Percentiles rank a stretch among this genome's conserved stretches.
Evolutionary conservation across 352 stramenopile genomes (phyloP).

Genomic region (Peronospora belbahrii): DNA sequence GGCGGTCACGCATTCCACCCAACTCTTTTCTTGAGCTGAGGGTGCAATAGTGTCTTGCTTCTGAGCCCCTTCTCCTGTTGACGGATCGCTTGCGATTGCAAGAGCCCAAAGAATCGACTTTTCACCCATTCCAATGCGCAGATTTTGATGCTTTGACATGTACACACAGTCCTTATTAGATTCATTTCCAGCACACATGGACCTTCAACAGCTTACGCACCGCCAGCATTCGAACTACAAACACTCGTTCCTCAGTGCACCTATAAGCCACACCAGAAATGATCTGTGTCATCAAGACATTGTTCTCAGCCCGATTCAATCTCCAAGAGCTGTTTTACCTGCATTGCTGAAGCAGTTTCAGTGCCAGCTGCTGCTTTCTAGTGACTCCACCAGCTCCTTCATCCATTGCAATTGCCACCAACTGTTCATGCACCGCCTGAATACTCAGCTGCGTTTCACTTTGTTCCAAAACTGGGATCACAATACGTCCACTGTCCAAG

Average conservation of each 20-base stretch:
- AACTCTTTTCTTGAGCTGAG: slow-evolving; percentile 23
- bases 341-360: slow-evolving; percentile 49
- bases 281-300: neutral
- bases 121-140: slow-evolving; percentile 74
- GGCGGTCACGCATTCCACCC: slow-evolving; percentile 52
- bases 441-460: slow-evolving; percentile 28
- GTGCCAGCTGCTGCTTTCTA: slow-evolving; percentile 54
- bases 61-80: neutral
- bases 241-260: slow-evolving; percentile 49
- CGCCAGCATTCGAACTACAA: slow-evolving; percentile 64
- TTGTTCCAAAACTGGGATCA: slow-evolving; percentile 3
- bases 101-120: slow-evolving; percentile 72
- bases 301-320: neutral
- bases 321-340: slow-evolving; percentile 14
- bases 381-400: slow-evolving; percentile 44
- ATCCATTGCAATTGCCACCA: slow-evolving; percentile 50
- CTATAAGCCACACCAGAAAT: slow-evolving; percentile 11
- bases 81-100: slow-evolving; percentile 32
- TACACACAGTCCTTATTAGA: slow-evolving; percentile 4
- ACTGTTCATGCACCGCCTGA: slow-evolving; percentile 39
- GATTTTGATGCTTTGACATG: slow-evolving; percentile 59
- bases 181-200: neutral
- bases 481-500: slow-evolving; percentile 29
- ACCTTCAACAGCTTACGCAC: slow-evolving; percentile 23
- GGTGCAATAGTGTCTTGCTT: neutral